Conservation (phyloP, 495 filamentous ascomycete species). For the Xylaria curta region DNA sequence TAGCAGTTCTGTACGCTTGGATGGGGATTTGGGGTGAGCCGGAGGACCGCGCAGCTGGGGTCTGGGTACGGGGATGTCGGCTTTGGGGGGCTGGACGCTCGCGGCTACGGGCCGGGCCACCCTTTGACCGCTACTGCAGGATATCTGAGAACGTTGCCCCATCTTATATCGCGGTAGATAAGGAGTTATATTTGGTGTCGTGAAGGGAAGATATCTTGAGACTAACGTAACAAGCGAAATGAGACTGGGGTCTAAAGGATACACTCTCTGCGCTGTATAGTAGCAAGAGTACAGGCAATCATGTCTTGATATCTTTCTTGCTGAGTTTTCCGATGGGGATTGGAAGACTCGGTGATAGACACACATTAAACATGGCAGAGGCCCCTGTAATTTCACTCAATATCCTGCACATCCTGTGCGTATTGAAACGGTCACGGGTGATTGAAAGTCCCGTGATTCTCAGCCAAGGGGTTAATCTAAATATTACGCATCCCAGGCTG, state of each 20-base stretch:
- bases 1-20: too few species aligned
- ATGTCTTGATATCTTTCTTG: background rate
- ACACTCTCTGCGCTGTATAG: background rate
- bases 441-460: too few species aligned
- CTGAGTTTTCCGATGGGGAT: background rate
- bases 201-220: background rate
- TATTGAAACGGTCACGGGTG: too few species aligned
- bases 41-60: too few species aligned
- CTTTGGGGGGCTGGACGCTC: too few species aligned
- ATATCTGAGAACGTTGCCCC: too few species aligned
- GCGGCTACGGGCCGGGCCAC: too few species aligned
- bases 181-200: background rate
- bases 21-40: too few species aligned
- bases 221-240: background rate
- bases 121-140: too few species aligned
- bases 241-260: background rate
- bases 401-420: background rate
- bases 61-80: too few species aligned
- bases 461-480: too few species aligned
- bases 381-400: background rate
- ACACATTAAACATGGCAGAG: background rate
- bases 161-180: background rate
- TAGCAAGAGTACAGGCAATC: background rate
- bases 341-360: background rate
- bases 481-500: too few species aligned